Percentiles rank a stretch among this genome's conserved stretches.
These are phyloP conservation scores for Hanseniaspora jakobsenii DNA, from an alignment of 805 yeast species.

Conservation along the genomic window DNA sequence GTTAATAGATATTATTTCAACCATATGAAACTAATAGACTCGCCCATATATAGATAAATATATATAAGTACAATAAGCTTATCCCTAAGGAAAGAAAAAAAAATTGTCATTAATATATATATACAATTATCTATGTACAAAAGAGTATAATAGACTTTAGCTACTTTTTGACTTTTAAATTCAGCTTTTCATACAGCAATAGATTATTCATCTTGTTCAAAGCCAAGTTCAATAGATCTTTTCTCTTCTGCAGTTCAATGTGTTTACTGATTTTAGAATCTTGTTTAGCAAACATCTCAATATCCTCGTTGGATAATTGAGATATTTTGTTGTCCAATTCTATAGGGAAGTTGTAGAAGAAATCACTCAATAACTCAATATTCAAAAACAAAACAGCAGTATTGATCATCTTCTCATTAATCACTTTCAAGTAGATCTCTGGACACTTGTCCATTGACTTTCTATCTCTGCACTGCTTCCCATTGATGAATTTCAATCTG, in stretches of 20 bases:
- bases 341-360: conserved; percentile 90
- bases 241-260: conserved; percentile 85
- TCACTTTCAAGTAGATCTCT: conserved; percentile 83
- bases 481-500: conserved; percentile 61
- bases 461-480: conserved; percentile 60
- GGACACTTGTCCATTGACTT: conserved; percentile 87
- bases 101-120: too few species aligned
- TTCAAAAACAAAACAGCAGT: conserved; percentile 88
- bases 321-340: conserved; percentile 69
- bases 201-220: conserved; percentile 63
- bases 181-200: conserved; percentile 30
- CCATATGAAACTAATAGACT: too few species aligned
- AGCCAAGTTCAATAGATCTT: conserved; percentile 76
- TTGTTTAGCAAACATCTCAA: conserved; percentile 84
- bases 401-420: conserved; percentile 78
- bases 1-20: too few species aligned
- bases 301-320: conserved; percentile 56
- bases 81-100: too few species aligned
- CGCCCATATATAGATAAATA: too few species aligned
- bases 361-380: conserved; percentile 87
- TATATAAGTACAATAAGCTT: too few species aligned
- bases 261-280: conserved; percentile 85
- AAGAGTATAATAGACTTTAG: too few species aligned
- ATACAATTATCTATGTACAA: too few species aligned
- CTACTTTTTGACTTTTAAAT: conserved; percentile 19